These are phyloP conservation scores for Periconia sp. DNA, from an alignment of 2,329 filamentous ascomycete genomes.

Conservation along the genomic window DNA sequence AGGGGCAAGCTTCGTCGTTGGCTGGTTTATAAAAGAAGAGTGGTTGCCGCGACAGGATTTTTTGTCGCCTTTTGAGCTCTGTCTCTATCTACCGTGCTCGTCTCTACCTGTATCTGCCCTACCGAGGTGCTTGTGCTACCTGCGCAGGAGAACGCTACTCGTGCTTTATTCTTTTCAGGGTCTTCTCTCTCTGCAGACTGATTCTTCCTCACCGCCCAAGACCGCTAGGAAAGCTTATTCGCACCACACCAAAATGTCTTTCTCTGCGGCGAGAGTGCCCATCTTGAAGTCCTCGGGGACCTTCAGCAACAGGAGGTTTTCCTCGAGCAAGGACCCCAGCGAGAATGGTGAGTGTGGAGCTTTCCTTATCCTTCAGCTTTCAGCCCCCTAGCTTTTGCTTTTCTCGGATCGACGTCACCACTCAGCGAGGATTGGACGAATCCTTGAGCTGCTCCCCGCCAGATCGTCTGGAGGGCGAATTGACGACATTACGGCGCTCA, in stretches of 20 bases:
- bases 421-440: too few species aligned
- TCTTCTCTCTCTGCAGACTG: background rate
- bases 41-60: background rate
- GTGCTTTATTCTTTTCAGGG: too few species aligned
- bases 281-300: constrained; percentile 32
- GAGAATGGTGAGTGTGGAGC: constrained; percentile 41
- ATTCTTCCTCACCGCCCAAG: background rate
- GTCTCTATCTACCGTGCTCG: too few species aligned
- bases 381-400: too few species aligned
- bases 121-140: too few species aligned
- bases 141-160: too few species aligned
- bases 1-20: constrained; percentile 4
- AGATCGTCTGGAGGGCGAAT: too few species aligned
- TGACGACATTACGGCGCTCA: too few species aligned
- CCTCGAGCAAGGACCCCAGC: constrained; percentile 41
- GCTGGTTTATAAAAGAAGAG: background rate
- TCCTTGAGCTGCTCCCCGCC: too few species aligned
- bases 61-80: background rate
- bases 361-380: constrained; percentile 12
- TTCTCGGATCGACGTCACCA: background rate
- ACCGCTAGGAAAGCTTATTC: constrained; percentile 12
- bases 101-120: too few species aligned
- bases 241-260: constrained; percentile 34
- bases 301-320: constrained; percentile 41
- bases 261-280: constrained; percentile 41